Base-by-base conservation (phyloP, 2,329 filamentous ascomycete genomes). In the Colletotrichum nymphaeae region DNA sequence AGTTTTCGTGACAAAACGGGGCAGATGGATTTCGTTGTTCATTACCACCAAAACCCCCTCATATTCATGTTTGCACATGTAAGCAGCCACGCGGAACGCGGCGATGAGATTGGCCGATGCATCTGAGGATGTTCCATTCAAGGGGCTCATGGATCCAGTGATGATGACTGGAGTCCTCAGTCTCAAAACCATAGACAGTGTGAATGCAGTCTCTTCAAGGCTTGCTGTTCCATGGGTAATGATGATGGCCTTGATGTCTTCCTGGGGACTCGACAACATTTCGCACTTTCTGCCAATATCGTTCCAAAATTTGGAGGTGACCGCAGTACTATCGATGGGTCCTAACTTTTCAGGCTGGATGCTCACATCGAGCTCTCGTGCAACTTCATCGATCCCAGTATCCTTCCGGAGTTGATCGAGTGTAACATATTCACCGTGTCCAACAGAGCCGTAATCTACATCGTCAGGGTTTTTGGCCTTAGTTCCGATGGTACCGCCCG, bases 141-240 rank as follows among this genome's bases (percentile, higher is more conserved):
- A 28, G 1, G 69, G 69, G 14, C 64, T 32, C 52, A 72, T 57
- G 4, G 64, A 63, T 3, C 69, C 69, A 4, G 69, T 72, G 12
- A 72, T 14, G 24, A 72, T 53, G 4, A 72, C 30, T 4, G 58
- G 69, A 1, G 53, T 42, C 3, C 14, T 22, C 19, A 58, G 16
- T 24, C n/a, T 6, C 16, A 69, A 24, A 19, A 69, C 52, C 4
- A 72, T 37, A 4, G 52, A 72, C 9, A 72, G 46, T 16, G 49
- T 14, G 64, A 65, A 72, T 3, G 64, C 65, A 4, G 69, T 72
- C 24, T 72, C 69, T 16, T 72, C 69, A 4, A 72, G 65, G 35
- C 35, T 72, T 12, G 69, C 69, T 16, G 69, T 72, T 14, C 69
- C 69, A 12, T 72, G 69, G 12, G 57, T 65, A 12, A 72, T 42